Evolutionary conservation across 768 basidiomycete genomes (phyloP).

Genomic region (Stropharia rugosoannulata): DNA sequence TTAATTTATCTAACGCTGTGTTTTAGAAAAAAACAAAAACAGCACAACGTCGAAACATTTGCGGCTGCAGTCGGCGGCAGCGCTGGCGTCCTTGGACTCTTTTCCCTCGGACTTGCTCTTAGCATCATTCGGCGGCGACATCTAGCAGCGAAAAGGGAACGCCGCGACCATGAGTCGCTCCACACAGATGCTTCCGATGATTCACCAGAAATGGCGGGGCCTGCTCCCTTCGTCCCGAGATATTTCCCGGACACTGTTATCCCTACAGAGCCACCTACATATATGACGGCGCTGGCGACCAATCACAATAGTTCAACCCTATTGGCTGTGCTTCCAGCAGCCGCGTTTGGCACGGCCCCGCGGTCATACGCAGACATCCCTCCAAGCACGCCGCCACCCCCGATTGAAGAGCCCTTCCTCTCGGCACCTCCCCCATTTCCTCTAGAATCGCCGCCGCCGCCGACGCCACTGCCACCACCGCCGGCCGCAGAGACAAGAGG

Average conservation of each 20-base stretch:
- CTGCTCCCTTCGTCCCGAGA: conserved; percentile 51
- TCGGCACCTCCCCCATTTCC: background rate
- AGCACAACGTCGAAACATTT: conserved; percentile 45
- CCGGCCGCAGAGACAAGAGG: background rate
- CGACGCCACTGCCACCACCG: background rate
- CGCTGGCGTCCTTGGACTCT: conserved; percentile 47
- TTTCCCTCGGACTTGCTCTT: conserved; percentile 47
- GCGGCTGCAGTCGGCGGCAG: conserved; percentile 52
- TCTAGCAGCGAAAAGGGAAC: conserved; percentile 39
- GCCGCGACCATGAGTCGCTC: conserved; percentile 28
- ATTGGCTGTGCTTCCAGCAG: conserved; percentile 15
- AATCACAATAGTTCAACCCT: conserved; percentile 22
- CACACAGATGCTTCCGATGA: conserved; percentile 32
- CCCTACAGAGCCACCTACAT: conserved; percentile 31
- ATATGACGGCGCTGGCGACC: conserved; percentile 16
- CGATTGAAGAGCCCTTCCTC: conserved; percentile 14
- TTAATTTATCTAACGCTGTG: background rate
- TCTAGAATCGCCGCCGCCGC: conserved; percentile 1
- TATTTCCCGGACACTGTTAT: conserved; percentile 54
- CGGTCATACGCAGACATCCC: conserved; percentile 31
- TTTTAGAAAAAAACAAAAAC: conserved; percentile 21
- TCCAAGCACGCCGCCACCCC: conserved; percentile 23
- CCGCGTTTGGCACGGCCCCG: conserved; percentile 8
- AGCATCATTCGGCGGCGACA: conserved; percentile 50
- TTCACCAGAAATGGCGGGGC: conserved; percentile 42